Evolutionary conservation across 306 rosid genomes (phyloP).

Genomic region (Argentina anserina): DNA sequence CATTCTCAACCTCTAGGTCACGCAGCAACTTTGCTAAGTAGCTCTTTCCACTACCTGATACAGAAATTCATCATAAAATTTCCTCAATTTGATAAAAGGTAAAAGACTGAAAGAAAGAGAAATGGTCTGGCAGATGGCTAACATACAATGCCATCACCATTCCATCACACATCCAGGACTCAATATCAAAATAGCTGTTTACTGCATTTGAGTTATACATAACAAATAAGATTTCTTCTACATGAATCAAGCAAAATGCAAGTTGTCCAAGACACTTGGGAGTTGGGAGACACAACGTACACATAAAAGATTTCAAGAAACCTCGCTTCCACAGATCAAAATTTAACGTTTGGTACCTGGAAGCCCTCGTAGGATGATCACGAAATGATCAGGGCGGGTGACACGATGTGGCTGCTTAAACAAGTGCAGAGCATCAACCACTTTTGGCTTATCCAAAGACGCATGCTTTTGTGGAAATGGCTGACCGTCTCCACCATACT

Average conservation of each 20-base stretch:
- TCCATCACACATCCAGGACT: not conserved
- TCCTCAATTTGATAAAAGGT: slow-evolving; percentile 21
- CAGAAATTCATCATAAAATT: slow-evolving; percentile 15
- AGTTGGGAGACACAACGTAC: not conserved
- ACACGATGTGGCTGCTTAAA: slow-evolving; percentile 66
- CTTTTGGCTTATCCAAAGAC: slow-evolving; percentile 38
- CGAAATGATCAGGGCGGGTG: slow-evolving; percentile 86
- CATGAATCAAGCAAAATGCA: not conserved
- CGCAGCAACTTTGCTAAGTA: slow-evolving; percentile 95
- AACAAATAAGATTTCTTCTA: not conserved
- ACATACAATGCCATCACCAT: not conserved
- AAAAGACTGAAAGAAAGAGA: not conserved
- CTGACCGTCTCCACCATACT: slow-evolving; percentile 29
- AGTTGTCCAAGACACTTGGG: not conserved
- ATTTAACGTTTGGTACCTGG: slow-evolving; percentile 51
- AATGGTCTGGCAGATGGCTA: slow-evolving; percentile 1
- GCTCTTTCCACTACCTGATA: slow-evolving; percentile 94
- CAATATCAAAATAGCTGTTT: not conserved
- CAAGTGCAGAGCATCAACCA: slow-evolving; percentile 51
- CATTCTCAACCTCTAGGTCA: slow-evolving; percentile 84
- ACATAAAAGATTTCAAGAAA: slow-evolving; percentile 1
- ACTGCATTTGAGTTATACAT: not conserved
- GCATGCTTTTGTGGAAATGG: slow-evolving; percentile 32
- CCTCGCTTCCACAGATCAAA: not conserved
- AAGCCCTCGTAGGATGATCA: slow-evolving; percentile 83